Evolutionary conservation across 2,329 filamentous ascomycete species (phyloP).

Genomic region (Alternaria gaisen): DNA sequence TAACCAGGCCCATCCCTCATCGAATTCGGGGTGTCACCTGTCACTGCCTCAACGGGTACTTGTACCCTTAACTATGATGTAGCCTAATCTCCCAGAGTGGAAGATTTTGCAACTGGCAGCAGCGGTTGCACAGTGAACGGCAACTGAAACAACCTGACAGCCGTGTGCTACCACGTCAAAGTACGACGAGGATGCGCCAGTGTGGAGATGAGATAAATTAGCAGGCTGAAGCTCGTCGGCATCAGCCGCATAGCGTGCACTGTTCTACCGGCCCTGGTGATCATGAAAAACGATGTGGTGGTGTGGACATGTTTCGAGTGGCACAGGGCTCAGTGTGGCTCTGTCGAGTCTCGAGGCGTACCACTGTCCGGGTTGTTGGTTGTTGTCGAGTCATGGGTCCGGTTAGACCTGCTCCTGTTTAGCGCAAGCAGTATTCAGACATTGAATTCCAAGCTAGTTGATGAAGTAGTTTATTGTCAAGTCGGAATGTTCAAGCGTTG

Average conservation of each 20-base stretch:
- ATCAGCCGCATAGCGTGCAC: constrained; percentile 5
- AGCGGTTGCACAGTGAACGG: neutral
- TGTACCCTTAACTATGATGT: constrained; percentile 3
- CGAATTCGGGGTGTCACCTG: constrained; percentile 30
- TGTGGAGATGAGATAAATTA: constrained; percentile 4
- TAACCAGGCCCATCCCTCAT: constrained; percentile 25
- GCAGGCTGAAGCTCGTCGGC: neutral
- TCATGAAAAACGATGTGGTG: constrained; percentile 4
- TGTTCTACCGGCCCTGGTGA: constrained; percentile 3
- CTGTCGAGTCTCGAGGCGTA: neutral
- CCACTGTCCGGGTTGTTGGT: neutral
- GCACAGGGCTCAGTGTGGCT: constrained; percentile 11
- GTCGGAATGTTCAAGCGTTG: neutral
- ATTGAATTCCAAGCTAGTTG: neutral
- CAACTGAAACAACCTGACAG: neutral
- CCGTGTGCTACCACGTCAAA: neutral
- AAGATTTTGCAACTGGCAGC: neutral
- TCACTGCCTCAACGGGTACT: constrained; percentile 22
- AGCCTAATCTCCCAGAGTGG: neutral
- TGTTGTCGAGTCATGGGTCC: neutral
- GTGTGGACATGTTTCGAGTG: constrained; percentile 9
- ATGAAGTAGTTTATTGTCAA: neutral
- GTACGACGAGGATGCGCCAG: constrained; percentile 4
- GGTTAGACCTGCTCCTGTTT: neutral
- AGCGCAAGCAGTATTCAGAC: neutral